These are phyloP conservation scores for Fusarium sp. DNA, from an alignment of 2,329 filamentous ascomycete species.

Conservation along the genomic window DNA sequence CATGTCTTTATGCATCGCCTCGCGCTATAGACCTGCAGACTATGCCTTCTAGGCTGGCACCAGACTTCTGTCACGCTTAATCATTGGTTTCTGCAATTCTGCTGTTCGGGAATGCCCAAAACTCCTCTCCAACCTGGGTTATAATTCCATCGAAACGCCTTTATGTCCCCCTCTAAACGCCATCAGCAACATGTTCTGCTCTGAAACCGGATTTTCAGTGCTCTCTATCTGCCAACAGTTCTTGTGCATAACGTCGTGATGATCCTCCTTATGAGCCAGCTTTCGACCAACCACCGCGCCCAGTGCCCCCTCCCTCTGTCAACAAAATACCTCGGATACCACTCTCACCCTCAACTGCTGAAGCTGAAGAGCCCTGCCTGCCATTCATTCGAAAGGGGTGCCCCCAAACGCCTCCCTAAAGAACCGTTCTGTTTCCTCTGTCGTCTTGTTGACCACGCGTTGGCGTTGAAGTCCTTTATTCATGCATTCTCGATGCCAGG, in stretches of 20 bases:
- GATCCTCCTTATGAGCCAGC: not conserved
- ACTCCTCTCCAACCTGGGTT: not conserved
- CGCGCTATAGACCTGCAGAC: not conserved
- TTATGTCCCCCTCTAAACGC: not conserved
- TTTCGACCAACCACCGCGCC: not conserved
- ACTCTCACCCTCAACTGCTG: not conserved
- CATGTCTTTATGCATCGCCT: not conserved
- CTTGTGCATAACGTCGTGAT: slow-evolving; percentile 7
- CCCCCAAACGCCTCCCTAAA: slow-evolving; percentile 30
- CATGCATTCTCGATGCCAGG: slow-evolving; percentile 55
- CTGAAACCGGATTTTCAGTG: not conserved
- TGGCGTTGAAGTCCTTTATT: slow-evolving; percentile 26
- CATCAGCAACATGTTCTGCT: not conserved
- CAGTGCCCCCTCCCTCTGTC: not conserved
- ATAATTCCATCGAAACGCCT: not conserved
- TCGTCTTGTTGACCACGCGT: slow-evolving; percentile 32
- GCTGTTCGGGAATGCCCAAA: not conserved
- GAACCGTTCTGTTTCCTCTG: slow-evolving; percentile 44
- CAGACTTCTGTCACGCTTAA: not conserved
- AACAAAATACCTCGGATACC: not conserved
- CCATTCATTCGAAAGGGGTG: not conserved
- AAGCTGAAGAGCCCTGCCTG: slow-evolving; percentile 3
- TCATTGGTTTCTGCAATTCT: not conserved
- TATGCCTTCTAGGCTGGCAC: too few relatives aligned
- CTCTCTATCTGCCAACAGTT: not conserved